A percentile compares a stretch with the other conserved stretches of the same genome.
Conservation (phyloP, 106 monocot genomes). For the Allium sativum region DNA sequence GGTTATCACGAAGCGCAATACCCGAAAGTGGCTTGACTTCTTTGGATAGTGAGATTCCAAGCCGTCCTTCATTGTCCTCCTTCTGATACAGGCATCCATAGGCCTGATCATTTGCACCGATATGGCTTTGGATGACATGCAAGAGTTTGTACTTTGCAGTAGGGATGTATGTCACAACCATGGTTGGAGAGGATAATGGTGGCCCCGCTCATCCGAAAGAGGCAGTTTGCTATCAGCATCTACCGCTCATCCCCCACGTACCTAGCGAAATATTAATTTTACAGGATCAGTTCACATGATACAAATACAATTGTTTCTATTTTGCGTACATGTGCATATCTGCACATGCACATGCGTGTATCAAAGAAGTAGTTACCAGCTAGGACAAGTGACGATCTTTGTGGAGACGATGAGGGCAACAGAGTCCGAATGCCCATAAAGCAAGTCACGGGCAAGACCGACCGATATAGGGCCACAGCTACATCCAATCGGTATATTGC, state of each 20-base stretch:
- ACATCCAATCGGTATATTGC: no score
- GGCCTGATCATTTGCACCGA: conserved; percentile 12
- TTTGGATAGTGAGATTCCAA: conserved; percentile 10
- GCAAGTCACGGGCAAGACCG: conserved; percentile 46
- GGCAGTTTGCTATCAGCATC: not conserved
- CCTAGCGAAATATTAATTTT: not conserved
- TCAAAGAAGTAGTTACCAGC: no score
- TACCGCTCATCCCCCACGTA: not conserved
- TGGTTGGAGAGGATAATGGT: not conserved
- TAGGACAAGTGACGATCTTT: not conserved
- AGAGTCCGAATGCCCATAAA: not conserved
- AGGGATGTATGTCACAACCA: not conserved
- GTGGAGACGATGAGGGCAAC: not conserved
- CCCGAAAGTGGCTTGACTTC: conserved; percentile 21
- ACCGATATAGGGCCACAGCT: conserved; percentile 53
- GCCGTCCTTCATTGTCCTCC: conserved; percentile 10
- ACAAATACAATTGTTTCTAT: no score
- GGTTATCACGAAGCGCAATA: conserved; percentile 11
- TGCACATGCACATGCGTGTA: no score
- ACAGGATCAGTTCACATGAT: no score
- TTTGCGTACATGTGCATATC: no score
- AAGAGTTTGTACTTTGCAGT: conserved; percentile 15
- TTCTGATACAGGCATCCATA: conserved; percentile 14
- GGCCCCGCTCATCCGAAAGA: not conserved
- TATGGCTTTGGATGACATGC: conserved; percentile 14